Evolutionary conservation across 2,329 filamentous ascomycete species (phyloP).

Genomic region (Exophiala aquamarina): DNA sequence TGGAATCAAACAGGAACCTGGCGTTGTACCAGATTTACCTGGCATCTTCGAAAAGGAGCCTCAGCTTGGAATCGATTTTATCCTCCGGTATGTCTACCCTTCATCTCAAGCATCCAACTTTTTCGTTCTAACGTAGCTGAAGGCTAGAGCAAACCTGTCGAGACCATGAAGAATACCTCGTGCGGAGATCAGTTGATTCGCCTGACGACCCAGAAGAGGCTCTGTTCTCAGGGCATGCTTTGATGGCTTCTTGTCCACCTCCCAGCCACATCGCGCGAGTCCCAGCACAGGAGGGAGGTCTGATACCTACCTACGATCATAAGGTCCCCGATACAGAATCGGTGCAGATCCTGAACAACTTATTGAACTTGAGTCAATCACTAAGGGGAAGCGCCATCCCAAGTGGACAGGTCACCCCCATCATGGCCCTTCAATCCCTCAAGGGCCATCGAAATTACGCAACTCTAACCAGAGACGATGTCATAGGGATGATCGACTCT

Average conservation of each 20-base stretch:
- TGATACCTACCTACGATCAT: slow-evolving; percentile 58
- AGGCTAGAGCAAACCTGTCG: slow-evolving; percentile 83
- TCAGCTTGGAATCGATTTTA: slow-evolving; percentile 49
- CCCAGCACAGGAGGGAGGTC: slow-evolving; percentile 35
- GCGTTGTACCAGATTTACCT: slow-evolving; percentile 27
- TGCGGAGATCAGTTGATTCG: slow-evolving; percentile 57
- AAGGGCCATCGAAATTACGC: slow-evolving; percentile 68
- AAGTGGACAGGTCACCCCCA: slow-evolving; percentile 69
- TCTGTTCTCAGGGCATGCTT: slow-evolving; percentile 75
- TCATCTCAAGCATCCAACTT: background rate
- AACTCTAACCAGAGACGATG: slow-evolving; percentile 67
- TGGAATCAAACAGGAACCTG: slow-evolving; percentile 24
- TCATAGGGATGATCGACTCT: slow-evolving; percentile 70
- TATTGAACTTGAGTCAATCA: slow-evolving; percentile 80
- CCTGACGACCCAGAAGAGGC: slow-evolving; percentile 61
- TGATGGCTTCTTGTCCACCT: slow-evolving; percentile 91
- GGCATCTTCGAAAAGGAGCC: slow-evolving; percentile 47
- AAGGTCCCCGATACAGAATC: slow-evolving; percentile 75
- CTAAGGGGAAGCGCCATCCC: slow-evolving; percentile 72
- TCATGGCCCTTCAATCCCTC: slow-evolving; percentile 90
- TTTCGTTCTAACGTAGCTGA: slow-evolving; percentile 18
- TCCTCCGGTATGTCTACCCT: slow-evolving; percentile 42
- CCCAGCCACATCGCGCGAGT: slow-evolving; percentile 59
- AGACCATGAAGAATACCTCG: slow-evolving; percentile 79
- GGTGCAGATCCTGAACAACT: slow-evolving; percentile 65